A percentile compares a stretch with the other conserved stretches of the same genome.
Conservation (phyloP, 2,329 filamentous ascomycete genomes). For the Trichothecium roseum region DNA sequence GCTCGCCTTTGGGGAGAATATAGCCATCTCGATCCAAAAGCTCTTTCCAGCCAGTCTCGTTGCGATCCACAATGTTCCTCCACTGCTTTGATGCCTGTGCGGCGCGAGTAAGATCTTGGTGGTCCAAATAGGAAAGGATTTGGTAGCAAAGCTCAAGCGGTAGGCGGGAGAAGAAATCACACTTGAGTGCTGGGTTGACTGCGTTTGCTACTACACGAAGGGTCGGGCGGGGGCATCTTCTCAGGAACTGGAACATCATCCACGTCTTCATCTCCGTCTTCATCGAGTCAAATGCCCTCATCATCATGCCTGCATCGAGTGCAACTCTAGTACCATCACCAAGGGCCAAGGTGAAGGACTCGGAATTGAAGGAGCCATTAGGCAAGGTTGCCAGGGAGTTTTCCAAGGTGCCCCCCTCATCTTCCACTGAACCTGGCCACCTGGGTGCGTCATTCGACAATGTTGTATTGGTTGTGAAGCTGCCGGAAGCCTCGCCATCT, state of each 20-base stretch:
- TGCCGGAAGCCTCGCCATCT: constrained; percentile 16
- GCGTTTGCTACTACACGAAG: constrained; percentile 81
- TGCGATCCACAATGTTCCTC: constrained; percentile 81
- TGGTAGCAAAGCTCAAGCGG: constrained; percentile 82
- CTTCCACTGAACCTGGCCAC: constrained; percentile 10
- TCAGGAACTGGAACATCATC: constrained; percentile 91
- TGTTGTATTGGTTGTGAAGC: constrained; percentile 10
- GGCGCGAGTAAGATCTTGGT: constrained; percentile 76
- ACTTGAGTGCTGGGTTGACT: constrained; percentile 89
- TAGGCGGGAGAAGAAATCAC: constrained; percentile 78
- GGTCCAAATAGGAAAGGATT: constrained; percentile 77
- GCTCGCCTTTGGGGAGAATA: constrained; percentile 65
- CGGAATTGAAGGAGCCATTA: too few species aligned
- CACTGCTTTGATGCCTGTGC: constrained; percentile 92
- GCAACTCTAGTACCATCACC: constrained; percentile 22
- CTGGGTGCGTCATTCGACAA: constrained; percentile 21
- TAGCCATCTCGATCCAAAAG: constrained; percentile 81
- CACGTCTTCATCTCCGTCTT: constrained; percentile 88
- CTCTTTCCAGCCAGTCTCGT: constrained; percentile 94
- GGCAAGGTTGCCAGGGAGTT: constrained; percentile 12
- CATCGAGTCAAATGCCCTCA: constrained; percentile 86
- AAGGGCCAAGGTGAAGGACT: too few species aligned
- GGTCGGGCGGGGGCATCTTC: constrained; percentile 77
- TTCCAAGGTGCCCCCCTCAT: constrained; percentile 8
- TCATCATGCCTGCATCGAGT: constrained; percentile 73